Conservation (phyloP, 345 rosid species). For the Pelargonium nanum region DNA sequence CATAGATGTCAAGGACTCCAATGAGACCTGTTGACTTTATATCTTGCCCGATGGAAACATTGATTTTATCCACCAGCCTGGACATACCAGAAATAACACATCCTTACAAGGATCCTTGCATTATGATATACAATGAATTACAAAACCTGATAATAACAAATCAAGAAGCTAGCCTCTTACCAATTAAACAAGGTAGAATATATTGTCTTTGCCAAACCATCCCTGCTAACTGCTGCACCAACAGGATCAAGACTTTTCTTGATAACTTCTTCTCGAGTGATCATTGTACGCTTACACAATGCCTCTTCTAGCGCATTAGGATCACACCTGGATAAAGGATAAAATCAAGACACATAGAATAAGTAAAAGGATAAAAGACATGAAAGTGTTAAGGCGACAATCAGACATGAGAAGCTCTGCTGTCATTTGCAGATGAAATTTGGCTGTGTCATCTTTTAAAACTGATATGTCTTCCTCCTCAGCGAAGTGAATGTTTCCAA, state of each 20-base stretch:
- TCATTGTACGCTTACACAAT: conserved; percentile 65
- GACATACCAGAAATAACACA: conserved; percentile 9
- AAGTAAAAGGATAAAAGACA: background rate
- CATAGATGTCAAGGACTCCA: conserved; percentile 88
- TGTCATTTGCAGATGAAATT: conserved; percentile 67
- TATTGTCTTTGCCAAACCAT: conserved; percentile 86
- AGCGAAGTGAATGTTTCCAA: conserved; percentile 66
- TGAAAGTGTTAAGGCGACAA: conserved; percentile 9
- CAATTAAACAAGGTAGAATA: conserved; percentile 82
- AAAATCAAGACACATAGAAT: conserved; percentile 2
- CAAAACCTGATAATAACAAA: conserved; percentile 1
- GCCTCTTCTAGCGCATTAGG: conserved; percentile 55
- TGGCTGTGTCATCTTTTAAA: conserved; percentile 49
- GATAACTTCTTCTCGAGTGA: conserved; percentile 79
- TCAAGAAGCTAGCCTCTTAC: conserved; percentile 23
- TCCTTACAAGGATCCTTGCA: background rate
- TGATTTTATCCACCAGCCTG: conserved; percentile 84
- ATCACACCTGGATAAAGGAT: conserved; percentile 57
- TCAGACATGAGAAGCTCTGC: conserved; percentile 72
- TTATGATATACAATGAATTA: background rate
- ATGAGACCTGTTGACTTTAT: conserved; percentile 51
- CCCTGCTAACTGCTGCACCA: conserved; percentile 71
- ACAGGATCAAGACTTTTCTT: conserved; percentile 67
- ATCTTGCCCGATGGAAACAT: conserved; percentile 68
- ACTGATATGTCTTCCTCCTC: conserved; percentile 57